A percentile compares a stretch with the other conserved stretches of the same genome.
phyloP scores from a whole-genome alignment of 1,284 basidiomycete species.

The Ceratobasidium sp. region DNA sequence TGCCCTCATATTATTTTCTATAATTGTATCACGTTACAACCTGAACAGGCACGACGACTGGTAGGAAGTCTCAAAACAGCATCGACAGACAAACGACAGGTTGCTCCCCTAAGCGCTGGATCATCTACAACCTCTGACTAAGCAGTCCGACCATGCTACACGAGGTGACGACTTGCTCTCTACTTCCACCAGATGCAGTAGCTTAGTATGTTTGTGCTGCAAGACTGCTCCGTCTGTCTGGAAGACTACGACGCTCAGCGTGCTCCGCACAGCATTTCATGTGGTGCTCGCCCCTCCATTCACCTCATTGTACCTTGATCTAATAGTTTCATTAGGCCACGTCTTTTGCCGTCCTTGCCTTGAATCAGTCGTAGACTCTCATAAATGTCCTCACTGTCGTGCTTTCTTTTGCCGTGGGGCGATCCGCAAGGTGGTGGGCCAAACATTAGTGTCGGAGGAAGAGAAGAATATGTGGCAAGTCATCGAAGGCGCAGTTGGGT shows the following conservation, averaged over 20 bases:
- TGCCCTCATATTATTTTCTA: no score
- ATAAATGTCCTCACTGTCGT: slow-evolving; percentile 29
- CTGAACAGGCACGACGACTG: no score
- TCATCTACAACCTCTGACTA: no score
- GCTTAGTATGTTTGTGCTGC: slow-evolving; percentile 35
- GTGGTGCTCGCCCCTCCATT: background rate
- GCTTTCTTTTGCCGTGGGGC: background rate
- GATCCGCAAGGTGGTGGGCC: slow-evolving; percentile 9
- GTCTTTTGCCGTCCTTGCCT: slow-evolving; percentile 32
- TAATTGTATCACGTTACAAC: no score
- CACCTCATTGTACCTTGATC: no score
- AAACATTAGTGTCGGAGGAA: background rate
- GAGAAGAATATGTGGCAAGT: slow-evolving; percentile 28
- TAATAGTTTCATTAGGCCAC: slow-evolving; percentile 11
- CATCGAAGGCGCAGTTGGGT: slow-evolving; percentile 6
- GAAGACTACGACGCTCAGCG: slow-evolving; percentile 23
- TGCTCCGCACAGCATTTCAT: slow-evolving; percentile 17
- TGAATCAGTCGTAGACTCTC: slow-evolving; percentile 7
- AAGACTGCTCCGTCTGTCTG: slow-evolving; percentile 25
- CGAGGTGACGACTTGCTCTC: no score
- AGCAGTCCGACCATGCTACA: no score
- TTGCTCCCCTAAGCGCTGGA: no score
- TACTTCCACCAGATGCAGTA: no score
- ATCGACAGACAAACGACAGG: no score
- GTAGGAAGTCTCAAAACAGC: no score